Evolutionary conservation across 164 flowering plant species (phyloP), one percentile per base, ranked within the genome.

Genomic region (Warburgia ugandensis): DNA sequence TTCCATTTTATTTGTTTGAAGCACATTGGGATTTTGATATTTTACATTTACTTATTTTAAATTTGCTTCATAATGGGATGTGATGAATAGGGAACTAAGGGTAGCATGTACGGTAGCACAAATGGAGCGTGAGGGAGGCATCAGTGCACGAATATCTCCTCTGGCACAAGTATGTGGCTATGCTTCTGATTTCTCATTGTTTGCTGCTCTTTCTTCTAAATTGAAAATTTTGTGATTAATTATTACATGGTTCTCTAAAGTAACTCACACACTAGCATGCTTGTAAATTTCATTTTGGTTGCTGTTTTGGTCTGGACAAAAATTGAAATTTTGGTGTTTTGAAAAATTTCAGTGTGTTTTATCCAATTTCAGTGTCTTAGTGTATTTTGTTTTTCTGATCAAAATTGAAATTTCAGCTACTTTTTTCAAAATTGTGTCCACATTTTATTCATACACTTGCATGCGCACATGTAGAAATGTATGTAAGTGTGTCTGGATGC

Each of bases 81-180:
- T 17, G 21, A 32, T 55, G 16, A 53, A 6, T 36, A 79, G 95
- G 73, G 99, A 92, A 69, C 72, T 92, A 51, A 76, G 95, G 64
- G 79, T 92, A 64, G 94, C 97, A 31, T 88, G 97, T 64, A 92
- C 99, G 10, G 52, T 86, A 41, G 95, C 97, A 55, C 94, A 92
- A 50, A 84, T 92, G 85, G 99, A 92, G 70, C 87, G 99, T 54
- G 99, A 92, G 69, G 99, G 99, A 48, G 99, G 97, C 57, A 84
- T 88, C 55, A 92, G 97, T 68, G 94, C 99, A 50, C 80, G 96
- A 28, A 4, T 85, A 50, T 92, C 98, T 58, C 96, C 98, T 43
- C 67, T 92, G 66, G 98, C 96, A 29, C 98, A 92, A 63, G 96
- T 79, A 72, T 54, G 52, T 33, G 17, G n/a, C 37, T 60, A n/a